Conservation (phyloP, 768 basidiomycete genomes). For the Collybiopsis confluens region DNA sequence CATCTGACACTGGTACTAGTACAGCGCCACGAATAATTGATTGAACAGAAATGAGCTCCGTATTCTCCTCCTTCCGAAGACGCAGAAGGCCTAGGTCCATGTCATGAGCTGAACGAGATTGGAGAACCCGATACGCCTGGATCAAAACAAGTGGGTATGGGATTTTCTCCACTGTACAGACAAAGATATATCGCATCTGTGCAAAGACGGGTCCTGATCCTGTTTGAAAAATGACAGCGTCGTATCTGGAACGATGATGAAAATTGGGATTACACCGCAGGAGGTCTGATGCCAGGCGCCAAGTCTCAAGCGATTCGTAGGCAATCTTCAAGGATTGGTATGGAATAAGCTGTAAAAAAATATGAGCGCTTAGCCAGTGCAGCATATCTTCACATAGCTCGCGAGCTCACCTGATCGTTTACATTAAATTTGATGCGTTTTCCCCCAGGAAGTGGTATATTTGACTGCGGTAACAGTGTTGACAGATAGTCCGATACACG, state of each 20-base stretch:
- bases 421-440: neutral
- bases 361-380: neutral
- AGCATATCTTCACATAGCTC: neutral
- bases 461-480: neutral
- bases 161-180: neutral
- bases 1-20: neutral
- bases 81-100: neutral
- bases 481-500: neutral
- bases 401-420: neutral
- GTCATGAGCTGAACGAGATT: neutral
- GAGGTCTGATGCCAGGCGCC: constrained; percentile 11
- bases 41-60: constrained; percentile 12
- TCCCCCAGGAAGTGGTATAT: neutral
- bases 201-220: constrained; percentile 11
- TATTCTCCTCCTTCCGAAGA: constrained; percentile 4
- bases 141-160: neutral
- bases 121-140: neutral
- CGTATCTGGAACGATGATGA: neutral
- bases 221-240: constrained; percentile 14
- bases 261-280: constrained; percentile 14
- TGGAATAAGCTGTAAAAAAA: constrained; percentile 1
- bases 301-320: constrained; percentile 13
- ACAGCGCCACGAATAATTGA: constrained; percentile 18
- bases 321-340: constrained; percentile 10
- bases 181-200: constrained; percentile 15